These are phyloP conservation scores for Solanum piurae DNA, from an alignment of 257 asterid genomes.

Conservation along the genomic window DNA sequence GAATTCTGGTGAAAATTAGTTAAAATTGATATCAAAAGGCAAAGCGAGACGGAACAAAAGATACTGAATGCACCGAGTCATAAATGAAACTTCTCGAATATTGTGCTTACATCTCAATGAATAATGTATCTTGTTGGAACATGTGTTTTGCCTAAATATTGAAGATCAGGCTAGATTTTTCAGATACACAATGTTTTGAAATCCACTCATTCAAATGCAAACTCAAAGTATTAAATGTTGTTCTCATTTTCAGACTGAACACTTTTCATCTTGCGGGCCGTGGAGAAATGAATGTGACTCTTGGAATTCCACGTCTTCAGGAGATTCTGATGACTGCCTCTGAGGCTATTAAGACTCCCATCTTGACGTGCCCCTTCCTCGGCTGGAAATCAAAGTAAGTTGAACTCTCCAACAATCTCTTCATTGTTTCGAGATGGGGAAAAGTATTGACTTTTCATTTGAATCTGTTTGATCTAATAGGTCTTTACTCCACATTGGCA, in stretches of 20 bases:
- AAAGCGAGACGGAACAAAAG: neutral
- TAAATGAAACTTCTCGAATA: neutral
- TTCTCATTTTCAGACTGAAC: slow-evolving; percentile 53
- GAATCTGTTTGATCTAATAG: neutral
- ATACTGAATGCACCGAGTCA: neutral
- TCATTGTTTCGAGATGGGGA: neutral
- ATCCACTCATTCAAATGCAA: neutral
- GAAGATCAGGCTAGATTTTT: neutral
- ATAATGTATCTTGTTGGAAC: neutral
- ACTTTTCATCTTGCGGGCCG: slow-evolving; percentile 99
- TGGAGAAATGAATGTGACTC: slow-evolving; percentile 98
- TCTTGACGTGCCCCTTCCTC: slow-evolving; percentile 82
- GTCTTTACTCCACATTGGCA: neutral
- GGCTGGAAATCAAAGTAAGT: slow-evolving; percentile 64
- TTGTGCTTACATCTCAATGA: neutral
- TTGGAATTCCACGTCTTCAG: slow-evolving; percentile 98
- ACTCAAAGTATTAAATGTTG: slow-evolving; percentile 1
- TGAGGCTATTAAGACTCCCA: slow-evolving; percentile 64
- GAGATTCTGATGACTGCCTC: slow-evolving; percentile 94
- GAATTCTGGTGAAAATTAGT: neutral
- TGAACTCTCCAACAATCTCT: neutral
- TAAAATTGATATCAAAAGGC: neutral
- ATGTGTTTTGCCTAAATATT: neutral
- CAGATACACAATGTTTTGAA: neutral
- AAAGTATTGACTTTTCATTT: neutral